These are phyloP conservation scores for Colletotrichum siamense DNA, from an alignment of 2,329 filamentous ascomycete species.

Conservation along the genomic window DNA sequence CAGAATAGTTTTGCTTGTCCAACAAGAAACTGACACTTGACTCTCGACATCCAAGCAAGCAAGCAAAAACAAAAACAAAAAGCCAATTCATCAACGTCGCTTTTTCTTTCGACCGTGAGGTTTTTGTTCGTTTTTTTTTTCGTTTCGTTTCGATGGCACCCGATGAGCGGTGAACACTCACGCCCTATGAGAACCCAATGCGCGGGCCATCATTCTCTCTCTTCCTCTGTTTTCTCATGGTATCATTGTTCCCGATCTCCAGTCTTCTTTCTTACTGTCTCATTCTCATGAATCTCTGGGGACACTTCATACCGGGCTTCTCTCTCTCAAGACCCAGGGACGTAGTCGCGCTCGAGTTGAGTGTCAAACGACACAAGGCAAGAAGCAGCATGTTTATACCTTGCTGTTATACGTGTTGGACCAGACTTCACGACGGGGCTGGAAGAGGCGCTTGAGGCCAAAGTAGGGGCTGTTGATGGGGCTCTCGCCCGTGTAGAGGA, in stretches of 20 bases:
- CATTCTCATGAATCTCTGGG: background rate
- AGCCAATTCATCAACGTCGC: background rate
- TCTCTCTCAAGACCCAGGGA: background rate
- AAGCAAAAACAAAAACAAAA: too few species aligned
- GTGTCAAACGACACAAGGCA: background rate
- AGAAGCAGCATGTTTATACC: background rate
- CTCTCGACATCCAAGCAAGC: background rate
- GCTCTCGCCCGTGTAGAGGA: constrained; percentile 73
- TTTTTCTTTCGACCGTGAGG: background rate
- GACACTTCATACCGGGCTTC: fast-evolving
- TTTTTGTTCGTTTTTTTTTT: background rate
- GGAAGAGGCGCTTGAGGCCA: constrained; percentile 60
- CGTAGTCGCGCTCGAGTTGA: background rate
- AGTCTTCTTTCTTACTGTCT: background rate
- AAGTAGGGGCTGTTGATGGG: constrained; percentile 72
- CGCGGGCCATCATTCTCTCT: too few species aligned
- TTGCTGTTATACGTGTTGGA: constrained; percentile 22
- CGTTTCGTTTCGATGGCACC: background rate
- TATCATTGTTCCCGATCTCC: background rate
- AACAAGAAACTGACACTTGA: background rate
- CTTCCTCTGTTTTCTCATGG: background rate
- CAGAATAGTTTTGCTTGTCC: background rate
- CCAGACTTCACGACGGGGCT: constrained; percentile 38
- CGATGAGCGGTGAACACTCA: background rate
- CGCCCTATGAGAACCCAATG: background rate